Conservation (phyloP, 495 filamentous ascomycete species). For the Aspergillus panamensis region DNA sequence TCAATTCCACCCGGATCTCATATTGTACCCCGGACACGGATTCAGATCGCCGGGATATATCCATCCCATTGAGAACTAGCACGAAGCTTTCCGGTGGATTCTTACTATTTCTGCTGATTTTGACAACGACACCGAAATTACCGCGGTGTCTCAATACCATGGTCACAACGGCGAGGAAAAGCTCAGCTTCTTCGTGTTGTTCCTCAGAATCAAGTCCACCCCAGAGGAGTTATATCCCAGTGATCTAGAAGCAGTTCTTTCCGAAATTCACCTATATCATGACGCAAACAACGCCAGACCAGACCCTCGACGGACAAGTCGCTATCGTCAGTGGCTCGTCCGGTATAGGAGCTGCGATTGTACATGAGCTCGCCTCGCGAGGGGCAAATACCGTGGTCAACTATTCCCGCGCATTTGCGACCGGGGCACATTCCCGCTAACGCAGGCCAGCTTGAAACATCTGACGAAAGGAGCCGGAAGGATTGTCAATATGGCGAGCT, state of each 20-base stretch:
- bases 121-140: slow-evolving; percentile 43
- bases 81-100: slow-evolving; percentile 42
- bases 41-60: slow-evolving; percentile 45
- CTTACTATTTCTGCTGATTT: slow-evolving; percentile 33
- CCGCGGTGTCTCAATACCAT: slow-evolving; percentile 33
- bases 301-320: slow-evolving; percentile 40
- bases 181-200: slow-evolving; percentile 35
- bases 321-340: slow-evolving; percentile 38
- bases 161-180: slow-evolving; percentile 20
- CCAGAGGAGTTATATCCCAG: slow-evolving; percentile 19
- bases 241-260: no score
- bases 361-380: slow-evolving; percentile 37
- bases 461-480: slow-evolving; percentile 23
- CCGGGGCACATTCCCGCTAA: slow-evolving; percentile 33
- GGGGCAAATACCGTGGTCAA: slow-evolving; percentile 42
- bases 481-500: slow-evolving; percentile 29
- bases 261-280: no score
- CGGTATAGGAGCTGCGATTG: slow-evolving; percentile 39
- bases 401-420: slow-evolving; percentile 24
- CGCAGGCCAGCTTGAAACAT: slow-evolving; percentile 31
- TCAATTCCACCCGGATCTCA: slow-evolving; percentile 41
- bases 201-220: slow-evolving; percentile 40
- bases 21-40: slow-evolving; percentile 21
- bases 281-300: background rate
- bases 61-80: slow-evolving; percentile 40